phyloP scores from a whole-genome alignment of 345 rosid genomes.

The Acer negundo region DNA sequence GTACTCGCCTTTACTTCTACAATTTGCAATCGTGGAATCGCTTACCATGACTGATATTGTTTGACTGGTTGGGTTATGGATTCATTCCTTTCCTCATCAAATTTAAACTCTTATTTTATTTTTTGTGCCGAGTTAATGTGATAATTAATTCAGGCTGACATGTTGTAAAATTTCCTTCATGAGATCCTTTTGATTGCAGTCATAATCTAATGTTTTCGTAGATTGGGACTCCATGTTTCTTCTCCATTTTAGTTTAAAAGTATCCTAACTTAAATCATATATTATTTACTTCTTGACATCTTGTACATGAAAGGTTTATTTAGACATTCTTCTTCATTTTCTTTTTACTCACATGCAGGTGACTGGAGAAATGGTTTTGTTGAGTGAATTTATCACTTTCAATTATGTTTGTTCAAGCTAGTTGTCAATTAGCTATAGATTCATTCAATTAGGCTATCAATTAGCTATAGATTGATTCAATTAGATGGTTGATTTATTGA shows the following conservation, averaged over 20 bases:
- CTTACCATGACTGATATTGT: background rate
- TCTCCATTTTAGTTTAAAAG: background rate
- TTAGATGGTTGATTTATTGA: too few species aligned
- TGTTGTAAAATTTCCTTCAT: background rate
- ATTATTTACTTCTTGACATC: background rate
- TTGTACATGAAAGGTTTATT: background rate
- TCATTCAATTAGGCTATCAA: too few species aligned
- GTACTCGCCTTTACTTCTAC: background rate
- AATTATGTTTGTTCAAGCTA: background rate
- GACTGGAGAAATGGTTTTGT: background rate
- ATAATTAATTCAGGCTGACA: conserved; percentile 1
- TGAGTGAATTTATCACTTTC: background rate
- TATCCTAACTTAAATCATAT: background rate
- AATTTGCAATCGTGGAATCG: background rate
- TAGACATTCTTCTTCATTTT: background rate
- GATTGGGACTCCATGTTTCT: background rate
- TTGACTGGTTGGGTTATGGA: background rate
- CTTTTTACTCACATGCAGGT: background rate
- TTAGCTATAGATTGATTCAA: too few species aligned
- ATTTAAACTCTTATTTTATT: background rate
- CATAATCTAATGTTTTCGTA: background rate
- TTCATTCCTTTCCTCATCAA: background rate
- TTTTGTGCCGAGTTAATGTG: background rate
- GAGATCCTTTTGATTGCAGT: background rate
- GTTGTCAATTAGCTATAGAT: too few species aligned